Evolutionary conservation across 495 filamentous ascomycete species (phyloP).

Genomic region (Usnea hakonensis): DNA sequence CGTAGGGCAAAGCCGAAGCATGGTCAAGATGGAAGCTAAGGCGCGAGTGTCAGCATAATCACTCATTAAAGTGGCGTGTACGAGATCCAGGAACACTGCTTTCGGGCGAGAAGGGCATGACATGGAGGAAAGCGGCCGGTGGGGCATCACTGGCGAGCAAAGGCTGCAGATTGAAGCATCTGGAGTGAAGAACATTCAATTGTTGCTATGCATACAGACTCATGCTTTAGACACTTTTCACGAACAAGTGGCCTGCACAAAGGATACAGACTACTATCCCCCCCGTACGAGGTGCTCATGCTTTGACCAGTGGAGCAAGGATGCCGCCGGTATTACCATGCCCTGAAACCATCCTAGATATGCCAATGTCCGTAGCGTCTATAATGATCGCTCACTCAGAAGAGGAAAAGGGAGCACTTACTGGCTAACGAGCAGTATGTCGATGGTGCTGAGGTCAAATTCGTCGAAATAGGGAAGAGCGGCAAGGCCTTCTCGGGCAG

Average conservation of each 20-base stretch:
- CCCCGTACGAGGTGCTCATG: constrained; percentile 1
- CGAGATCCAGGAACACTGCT: constrained; percentile 13
- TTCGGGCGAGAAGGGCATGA: constrained; percentile 1
- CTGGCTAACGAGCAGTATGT: constrained; percentile 96
- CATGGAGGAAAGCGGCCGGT: not conserved
- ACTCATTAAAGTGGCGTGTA: constrained; percentile 4
- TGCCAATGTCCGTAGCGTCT: not conserved
- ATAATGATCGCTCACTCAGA: not conserved
- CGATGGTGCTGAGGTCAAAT: constrained; percentile 93
- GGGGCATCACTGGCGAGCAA: not conserved
- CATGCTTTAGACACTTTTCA: not conserved
- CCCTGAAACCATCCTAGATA: not conserved
- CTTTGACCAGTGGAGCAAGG: not conserved
- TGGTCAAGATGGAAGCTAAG: constrained; percentile 94
- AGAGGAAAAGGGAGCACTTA: constrained; percentile 49
- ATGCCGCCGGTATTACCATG: not conserved
- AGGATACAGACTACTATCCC: not conserved
- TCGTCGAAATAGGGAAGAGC: constrained; percentile 96
- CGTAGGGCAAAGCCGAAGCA: constrained; percentile 91
- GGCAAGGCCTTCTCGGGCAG: constrained; percentile 91
- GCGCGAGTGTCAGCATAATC: constrained; percentile 17
- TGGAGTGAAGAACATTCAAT: constrained; percentile 6
- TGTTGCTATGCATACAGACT: constrained; percentile 16
- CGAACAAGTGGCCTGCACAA: not conserved
- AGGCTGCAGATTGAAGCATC: constrained; percentile 3